Evolutionary conservation across 1,284 basidiomycete genomes (phyloP).

Genomic region (Xerocomus amazonicus): DNA sequence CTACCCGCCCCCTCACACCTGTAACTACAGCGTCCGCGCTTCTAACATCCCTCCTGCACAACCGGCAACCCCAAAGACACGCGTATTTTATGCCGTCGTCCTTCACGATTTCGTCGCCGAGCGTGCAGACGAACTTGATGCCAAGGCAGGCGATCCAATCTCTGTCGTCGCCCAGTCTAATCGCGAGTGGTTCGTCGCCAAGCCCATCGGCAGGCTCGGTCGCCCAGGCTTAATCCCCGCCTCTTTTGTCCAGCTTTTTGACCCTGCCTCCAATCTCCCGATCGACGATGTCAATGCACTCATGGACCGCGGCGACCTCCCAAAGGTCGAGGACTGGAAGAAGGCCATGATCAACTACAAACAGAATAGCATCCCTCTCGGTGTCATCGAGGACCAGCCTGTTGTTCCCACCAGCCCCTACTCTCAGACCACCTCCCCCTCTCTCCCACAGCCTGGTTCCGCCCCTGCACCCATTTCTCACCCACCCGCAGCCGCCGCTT

Average conservation of each 20-base stretch:
- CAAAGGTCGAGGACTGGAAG: slow-evolving; percentile 98
- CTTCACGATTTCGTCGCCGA: slow-evolving; percentile 95
- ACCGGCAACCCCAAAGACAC: slow-evolving; percentile 44
- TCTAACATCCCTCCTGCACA: slow-evolving; percentile 37
- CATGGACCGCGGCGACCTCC: slow-evolving; percentile 83
- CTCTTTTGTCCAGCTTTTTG: slow-evolving; percentile 93
- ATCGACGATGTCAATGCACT: slow-evolving; percentile 71
- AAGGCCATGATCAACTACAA: slow-evolving; percentile 93
- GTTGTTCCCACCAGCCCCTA: slow-evolving; percentile 45
- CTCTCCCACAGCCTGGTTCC: slow-evolving; percentile 11
- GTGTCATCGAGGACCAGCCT: slow-evolving; percentile 72
- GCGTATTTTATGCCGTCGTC: slow-evolving; percentile 87
- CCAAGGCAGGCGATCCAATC: slow-evolving; percentile 90
- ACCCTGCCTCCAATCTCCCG: slow-evolving; percentile 80
- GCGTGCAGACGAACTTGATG: slow-evolving; percentile 93
- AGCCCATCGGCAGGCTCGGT: slow-evolving; percentile 92
- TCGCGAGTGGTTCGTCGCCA: slow-evolving; percentile 87
- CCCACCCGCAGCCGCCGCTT: slow-evolving; percentile 11
- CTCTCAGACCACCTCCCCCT: slow-evolving; percentile 27
- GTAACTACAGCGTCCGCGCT: slow-evolving; percentile 35
- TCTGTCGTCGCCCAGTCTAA: slow-evolving; percentile 90
- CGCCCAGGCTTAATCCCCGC: slow-evolving; percentile 96
- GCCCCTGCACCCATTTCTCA: slow-evolving; percentile 3
- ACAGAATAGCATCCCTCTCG: slow-evolving; percentile 92
- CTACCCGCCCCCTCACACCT: slow-evolving; percentile 1